Percentiles rank a stretch among this genome's conserved stretches.
Evolutionary conservation across 805 yeast species (phyloP).

Genomic region (Cyberlindnera galapagoensis): DNA sequence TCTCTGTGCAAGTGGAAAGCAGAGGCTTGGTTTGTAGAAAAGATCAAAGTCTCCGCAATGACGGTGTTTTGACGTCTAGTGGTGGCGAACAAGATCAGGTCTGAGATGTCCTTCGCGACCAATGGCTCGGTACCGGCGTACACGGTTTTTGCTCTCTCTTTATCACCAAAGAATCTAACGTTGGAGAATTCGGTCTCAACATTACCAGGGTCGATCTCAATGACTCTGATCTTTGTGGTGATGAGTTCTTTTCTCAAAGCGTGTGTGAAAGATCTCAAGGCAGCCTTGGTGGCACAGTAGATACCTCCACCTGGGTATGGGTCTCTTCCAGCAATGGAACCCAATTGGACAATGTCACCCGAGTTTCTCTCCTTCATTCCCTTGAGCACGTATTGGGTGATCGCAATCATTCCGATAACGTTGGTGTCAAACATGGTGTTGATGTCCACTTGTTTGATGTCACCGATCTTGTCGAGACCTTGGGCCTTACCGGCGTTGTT

Average conservation of each 20-base stretch:
- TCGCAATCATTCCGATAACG: conserved; percentile 75
- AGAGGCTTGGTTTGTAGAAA: conserved; percentile 80
- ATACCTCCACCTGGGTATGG: conserved; percentile 77
- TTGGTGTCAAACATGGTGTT: conserved; percentile 79
- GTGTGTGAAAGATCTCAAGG: conserved; percentile 66
- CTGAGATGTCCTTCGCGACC: conserved; percentile 42
- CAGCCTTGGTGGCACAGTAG: conserved; percentile 72
- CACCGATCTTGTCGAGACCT: conserved; percentile 76
- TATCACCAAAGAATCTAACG: conserved; percentile 55
- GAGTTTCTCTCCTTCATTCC: conserved; percentile 61
- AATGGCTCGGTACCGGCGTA: conserved; percentile 53
- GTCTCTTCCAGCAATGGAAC: conserved; percentile 79
- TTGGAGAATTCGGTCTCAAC: conserved; percentile 64
- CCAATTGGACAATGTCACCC: conserved; percentile 71
- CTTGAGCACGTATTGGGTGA: conserved; percentile 74
- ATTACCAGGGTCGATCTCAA: conserved; percentile 63
- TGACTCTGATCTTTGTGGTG: conserved; percentile 57
- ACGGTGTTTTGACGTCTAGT: conserved; percentile 55
- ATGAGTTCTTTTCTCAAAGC: conserved; percentile 70
- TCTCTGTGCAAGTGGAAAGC: conserved; percentile 46
- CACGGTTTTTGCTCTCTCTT: conserved; percentile 45
- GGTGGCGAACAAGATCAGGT: conserved; percentile 37
- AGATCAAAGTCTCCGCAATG: conserved; percentile 70
- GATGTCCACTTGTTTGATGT: conserved; percentile 57
- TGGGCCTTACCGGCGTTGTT: conserved; percentile 78